Base-by-base conservation (phyloP, 352 stramenopile species). In the Phytophthora uliginosa region DNA sequence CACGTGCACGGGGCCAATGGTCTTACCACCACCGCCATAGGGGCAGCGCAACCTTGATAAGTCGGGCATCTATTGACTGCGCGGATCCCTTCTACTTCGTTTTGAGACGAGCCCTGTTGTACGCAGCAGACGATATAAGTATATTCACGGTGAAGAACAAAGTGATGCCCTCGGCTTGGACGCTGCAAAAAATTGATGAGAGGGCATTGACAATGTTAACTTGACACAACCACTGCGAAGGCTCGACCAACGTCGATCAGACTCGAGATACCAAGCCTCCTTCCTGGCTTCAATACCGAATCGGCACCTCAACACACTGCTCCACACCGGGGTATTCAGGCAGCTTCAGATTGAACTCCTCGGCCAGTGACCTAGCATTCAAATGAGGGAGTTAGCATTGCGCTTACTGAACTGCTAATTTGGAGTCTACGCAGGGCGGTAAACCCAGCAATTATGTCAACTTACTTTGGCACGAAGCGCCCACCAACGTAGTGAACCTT, bases 401-500 rank as follows among this genome's bases (percentile, higher is more conserved):
- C 3, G 7, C 59, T 57, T 1, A 28, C 26, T 13, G 38, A 45
- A 17, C 36, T 45, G 38, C 38, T 50, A 8, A 24, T 50, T 17
- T 50, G 18, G 5, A 24, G 42, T 22, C 20, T 18, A 50, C 18
- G 13, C 38, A 45, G 38, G 28, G 28, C 28, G 28, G 28, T 31
- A 31, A 31, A 31, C 28, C 36, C 36, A 42, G 13, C 13, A 42
- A 42, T 17, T 42, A 9, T 17, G 28, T 42, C 18, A 45, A 57
- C 77, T 66, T 78, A 96, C 90, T 92, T 97, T 7, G 98, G 97
- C 33, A 99, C 83, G 47, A 98, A 98, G 20, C 98, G 92, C 17
- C 98, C 98, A 54, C 98, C 98, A 9, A 99, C 79, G 77, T 98
- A 99, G 77, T 99, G 98, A 60, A 86, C 74, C 31, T 84, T 83